These are phyloP conservation scores for Groenewaldozyma salmanticensis DNA, from an alignment of 805 yeast genomes.

Conservation along the genomic window DNA sequence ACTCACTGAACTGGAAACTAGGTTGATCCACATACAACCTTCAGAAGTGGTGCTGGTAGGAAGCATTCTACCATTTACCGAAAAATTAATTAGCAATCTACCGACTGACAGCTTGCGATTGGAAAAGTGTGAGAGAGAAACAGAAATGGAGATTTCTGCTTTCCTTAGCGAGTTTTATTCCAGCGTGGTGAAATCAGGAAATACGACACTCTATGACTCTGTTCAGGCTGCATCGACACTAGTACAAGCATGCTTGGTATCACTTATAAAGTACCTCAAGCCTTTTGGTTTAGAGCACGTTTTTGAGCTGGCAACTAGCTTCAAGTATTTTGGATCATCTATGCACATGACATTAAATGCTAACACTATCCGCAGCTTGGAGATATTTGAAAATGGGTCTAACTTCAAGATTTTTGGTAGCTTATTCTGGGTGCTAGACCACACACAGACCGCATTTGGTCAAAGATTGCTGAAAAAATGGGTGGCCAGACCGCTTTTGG, in stretches of 20 bases:
- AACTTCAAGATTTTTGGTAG: constrained; percentile 54
- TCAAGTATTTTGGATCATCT: constrained; percentile 39
- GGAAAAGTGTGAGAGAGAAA: background rate
- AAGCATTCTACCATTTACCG: constrained; percentile 28
- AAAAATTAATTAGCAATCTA: constrained; percentile 13
- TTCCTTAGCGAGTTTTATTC: constrained; percentile 4
- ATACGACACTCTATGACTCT: background rate
- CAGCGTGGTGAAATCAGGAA: background rate
- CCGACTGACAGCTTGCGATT: constrained; percentile 5
- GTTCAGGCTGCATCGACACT: background rate
- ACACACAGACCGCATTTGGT: constrained; percentile 73
- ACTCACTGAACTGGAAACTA: constrained; percentile 59
- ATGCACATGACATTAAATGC: constrained; percentile 49
- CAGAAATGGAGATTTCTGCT: background rate
- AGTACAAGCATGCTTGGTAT: background rate
- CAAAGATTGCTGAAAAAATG: constrained; percentile 55
- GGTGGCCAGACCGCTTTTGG: constrained; percentile 63
- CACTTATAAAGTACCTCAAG: constrained; percentile 40
- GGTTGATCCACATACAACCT: constrained; percentile 67
- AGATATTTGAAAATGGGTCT: constrained; percentile 60
- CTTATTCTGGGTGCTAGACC: constrained; percentile 68
- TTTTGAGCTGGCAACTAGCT: constrained; percentile 43
- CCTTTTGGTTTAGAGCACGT: constrained; percentile 56
- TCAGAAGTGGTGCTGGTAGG: constrained; percentile 55
- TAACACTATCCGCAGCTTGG: constrained; percentile 60